Conservation (phyloP, 371 early-diverging fungal genomes). For the Apophysomyces variabilis region DNA sequence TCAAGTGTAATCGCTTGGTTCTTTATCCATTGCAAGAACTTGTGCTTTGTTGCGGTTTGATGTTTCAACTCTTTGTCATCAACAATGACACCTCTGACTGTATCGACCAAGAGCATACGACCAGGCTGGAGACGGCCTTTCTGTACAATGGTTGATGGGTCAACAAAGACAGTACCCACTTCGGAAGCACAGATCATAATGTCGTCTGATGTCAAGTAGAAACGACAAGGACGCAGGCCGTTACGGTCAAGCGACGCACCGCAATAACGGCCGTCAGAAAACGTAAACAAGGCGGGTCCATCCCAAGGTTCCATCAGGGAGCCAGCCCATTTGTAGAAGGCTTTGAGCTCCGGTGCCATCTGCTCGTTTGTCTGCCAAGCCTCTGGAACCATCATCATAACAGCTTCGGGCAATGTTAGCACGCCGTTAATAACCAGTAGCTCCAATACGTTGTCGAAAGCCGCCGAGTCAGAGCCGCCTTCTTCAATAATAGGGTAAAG, state of each 20-base stretch:
- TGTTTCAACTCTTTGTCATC: conserved; percentile 91
- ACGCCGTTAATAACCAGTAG: conserved; percentile 89
- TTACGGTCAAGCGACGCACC: conserved; percentile 96
- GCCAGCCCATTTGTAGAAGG: conserved; percentile 96
- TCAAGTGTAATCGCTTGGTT: conserved; percentile 75
- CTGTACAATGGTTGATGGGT: conserved; percentile 77
- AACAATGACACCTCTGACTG: conserved; percentile 87
- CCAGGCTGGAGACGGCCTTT: conserved; percentile 98
- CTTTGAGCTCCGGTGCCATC: conserved; percentile 86
- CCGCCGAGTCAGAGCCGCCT: conserved; percentile 96
- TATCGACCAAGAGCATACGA: conserved; percentile 96
- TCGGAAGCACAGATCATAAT: conserved; percentile 97
- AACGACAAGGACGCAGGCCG: conserved; percentile 96
- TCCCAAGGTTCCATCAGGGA: conserved; percentile 98
- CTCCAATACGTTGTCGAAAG: conserved; percentile 96
- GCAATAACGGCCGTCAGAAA: conserved; percentile 95
- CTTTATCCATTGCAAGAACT: conserved; percentile 86
- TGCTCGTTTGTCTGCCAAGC: conserved; percentile 92
- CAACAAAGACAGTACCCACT: conserved; percentile 88
- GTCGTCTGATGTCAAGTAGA: conserved; percentile 89
- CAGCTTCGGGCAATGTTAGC: conserved; percentile 90
- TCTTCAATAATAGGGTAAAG: conserved; percentile 96
- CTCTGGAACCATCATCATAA: conserved; percentile 98
- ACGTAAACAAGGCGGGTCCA: conserved; percentile 96
- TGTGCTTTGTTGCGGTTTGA: conserved; percentile 66